phyloP scores from a whole-genome alignment of 768 basidiomycete genomes.

The Tulasnella sp. region DNA sequence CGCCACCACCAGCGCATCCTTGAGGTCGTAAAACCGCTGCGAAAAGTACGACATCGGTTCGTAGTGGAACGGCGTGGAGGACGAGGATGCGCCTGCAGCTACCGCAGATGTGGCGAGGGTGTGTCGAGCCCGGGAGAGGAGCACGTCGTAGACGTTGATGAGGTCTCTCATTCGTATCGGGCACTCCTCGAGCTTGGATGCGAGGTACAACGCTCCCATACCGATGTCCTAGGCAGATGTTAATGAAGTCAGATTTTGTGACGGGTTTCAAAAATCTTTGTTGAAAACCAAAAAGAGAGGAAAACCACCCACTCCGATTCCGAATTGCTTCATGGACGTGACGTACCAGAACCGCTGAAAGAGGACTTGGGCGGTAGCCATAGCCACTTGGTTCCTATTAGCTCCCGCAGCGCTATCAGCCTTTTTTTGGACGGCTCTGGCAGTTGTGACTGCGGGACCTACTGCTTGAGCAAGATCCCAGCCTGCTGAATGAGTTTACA shows the following conservation, averaged over 20 bases:
- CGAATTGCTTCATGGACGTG: constrained; percentile 91
- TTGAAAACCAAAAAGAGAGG: neutral
- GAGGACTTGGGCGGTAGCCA: constrained; percentile 93
- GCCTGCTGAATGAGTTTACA: constrained; percentile 96
- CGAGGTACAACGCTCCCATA: constrained; percentile 82
- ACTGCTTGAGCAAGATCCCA: constrained; percentile 90
- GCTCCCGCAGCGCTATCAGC: neutral
- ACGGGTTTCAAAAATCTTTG: neutral
- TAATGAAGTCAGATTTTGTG: constrained; percentile 16
- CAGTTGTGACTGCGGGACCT: constrained; percentile 51
- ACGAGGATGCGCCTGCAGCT: constrained; percentile 39
- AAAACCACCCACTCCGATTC: constrained; percentile 76
- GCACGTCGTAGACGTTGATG: constrained; percentile 90
- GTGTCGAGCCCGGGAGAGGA: constrained; percentile 75
- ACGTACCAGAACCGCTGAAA: constrained; percentile 98
- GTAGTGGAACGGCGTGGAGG: constrained; percentile 60
- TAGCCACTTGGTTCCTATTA: constrained; percentile 85
- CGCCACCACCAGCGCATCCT: constrained; percentile 88
- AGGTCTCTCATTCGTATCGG: constrained; percentile 90
- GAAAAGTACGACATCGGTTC: constrained; percentile 88
- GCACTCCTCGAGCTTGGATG: constrained; percentile 92
- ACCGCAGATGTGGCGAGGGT: constrained; percentile 43
- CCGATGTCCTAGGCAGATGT: constrained; percentile 66
- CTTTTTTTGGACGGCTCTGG: neutral
- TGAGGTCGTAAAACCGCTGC: constrained; percentile 87